Conservation (phyloP, 208 protist species). For the Leishmania braziliensis region DNA sequence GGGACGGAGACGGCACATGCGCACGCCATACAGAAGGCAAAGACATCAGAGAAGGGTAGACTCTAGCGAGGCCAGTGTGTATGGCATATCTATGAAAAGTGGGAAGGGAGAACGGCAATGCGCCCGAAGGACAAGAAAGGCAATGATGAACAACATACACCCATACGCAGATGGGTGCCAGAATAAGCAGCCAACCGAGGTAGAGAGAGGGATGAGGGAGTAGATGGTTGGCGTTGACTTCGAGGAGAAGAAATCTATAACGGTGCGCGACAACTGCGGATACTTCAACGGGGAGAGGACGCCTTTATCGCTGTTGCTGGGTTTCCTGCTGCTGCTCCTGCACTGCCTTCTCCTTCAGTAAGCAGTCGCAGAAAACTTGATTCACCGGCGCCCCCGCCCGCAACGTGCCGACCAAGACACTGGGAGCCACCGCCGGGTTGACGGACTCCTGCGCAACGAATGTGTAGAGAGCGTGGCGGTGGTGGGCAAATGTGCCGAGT, state of each 20-base stretch:
- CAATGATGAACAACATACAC: background rate
- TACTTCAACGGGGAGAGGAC: background rate
- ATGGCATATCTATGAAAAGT: background rate
- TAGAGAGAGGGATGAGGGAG: background rate
- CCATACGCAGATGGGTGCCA: background rate
- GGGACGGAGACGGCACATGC: background rate
- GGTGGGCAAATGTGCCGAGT: constrained; percentile 56
- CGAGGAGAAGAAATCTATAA: background rate
- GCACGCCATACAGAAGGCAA: background rate
- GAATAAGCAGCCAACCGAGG: background rate
- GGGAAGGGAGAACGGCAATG: background rate
- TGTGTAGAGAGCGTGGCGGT: constrained; percentile 61
- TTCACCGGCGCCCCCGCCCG: constrained; percentile 51
- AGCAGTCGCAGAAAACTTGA: constrained; percentile 78
- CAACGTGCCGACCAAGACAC: constrained; percentile 37
- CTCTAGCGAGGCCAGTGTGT: background rate
- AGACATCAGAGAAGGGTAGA: background rate
- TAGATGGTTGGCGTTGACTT: background rate
- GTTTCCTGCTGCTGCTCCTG: background rate
- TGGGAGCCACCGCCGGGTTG: constrained; percentile 20
- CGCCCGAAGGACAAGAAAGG: background rate
- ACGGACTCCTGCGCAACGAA: constrained; percentile 42
- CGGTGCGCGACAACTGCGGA: background rate
- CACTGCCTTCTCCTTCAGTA: constrained; percentile 51
- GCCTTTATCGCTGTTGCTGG: background rate